phyloP scores from a whole-genome alignment of 768 basidiomycete species.

The Leccinum arenicola region DNA sequence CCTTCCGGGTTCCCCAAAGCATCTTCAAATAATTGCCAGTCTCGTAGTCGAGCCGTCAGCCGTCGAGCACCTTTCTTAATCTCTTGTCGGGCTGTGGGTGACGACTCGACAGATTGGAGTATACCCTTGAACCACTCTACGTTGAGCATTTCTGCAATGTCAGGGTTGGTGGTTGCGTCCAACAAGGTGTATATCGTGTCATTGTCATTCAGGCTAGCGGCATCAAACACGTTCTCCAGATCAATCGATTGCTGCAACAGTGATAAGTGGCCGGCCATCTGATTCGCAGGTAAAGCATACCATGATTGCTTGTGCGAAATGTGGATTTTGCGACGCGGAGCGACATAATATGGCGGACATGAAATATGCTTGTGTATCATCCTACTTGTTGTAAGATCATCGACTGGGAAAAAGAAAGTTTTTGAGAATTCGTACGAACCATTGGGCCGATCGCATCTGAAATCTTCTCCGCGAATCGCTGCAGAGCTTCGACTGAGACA shows the following conservation, averaged over 20 bases:
- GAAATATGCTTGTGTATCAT: slow-evolving; percentile 53
- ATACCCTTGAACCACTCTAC: slow-evolving; percentile 29
- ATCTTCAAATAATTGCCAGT: slow-evolving; percentile 63
- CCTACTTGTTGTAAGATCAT: slow-evolving; percentile 33
- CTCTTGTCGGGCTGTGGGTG: slow-evolving; percentile 36
- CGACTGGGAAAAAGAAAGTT: neutral
- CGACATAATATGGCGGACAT: slow-evolving; percentile 62
- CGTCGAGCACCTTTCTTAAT: slow-evolving; percentile 46
- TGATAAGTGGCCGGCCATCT: slow-evolving; percentile 7
- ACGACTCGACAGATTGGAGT: slow-evolving; percentile 22
- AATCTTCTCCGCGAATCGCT: slow-evolving; percentile 54
- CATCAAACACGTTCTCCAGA: slow-evolving; percentile 51
- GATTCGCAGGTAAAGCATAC: slow-evolving; percentile 26
- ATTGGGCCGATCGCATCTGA: slow-evolving; percentile 53
- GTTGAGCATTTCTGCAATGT: slow-evolving; percentile 56
- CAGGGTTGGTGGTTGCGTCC: slow-evolving; percentile 62
- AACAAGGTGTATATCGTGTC: slow-evolving; percentile 54
- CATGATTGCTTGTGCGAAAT: slow-evolving; percentile 41
- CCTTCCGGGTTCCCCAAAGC: slow-evolving; percentile 52
- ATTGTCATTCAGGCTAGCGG: slow-evolving; percentile 48
- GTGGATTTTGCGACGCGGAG: slow-evolving; percentile 63
- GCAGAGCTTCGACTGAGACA: slow-evolving; percentile 45
- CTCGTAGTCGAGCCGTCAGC: slow-evolving; percentile 47
- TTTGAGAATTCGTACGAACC: slow-evolving; percentile 36
- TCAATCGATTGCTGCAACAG: slow-evolving; percentile 55